phyloP scores from a whole-genome alignment of 257 asterid genomes.

The Jacaranda copaia region DNA sequence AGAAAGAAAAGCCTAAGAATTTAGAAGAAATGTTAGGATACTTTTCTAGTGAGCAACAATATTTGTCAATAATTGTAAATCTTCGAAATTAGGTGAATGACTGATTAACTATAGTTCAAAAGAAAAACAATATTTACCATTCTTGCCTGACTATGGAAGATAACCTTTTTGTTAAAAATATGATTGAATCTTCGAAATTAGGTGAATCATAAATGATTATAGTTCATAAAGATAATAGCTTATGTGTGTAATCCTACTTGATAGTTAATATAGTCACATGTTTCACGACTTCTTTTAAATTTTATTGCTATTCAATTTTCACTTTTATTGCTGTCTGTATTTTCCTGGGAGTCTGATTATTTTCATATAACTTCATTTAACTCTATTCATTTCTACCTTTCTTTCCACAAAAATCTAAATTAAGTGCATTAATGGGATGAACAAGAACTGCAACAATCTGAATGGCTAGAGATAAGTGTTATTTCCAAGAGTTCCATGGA shows the following conservation, averaged over 20 bases:
- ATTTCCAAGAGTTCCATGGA: not conserved
- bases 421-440: constrained; percentile 24
- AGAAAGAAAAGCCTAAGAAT: not conserved
- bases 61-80: not conserved
- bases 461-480: constrained; percentile 21
- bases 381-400: constrained; percentile 3
- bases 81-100: not conserved
- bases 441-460: constrained; percentile 26
- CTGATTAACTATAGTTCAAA: not conserved
- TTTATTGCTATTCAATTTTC: not conserved
- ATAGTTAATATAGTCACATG: not conserved
- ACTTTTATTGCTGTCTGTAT: constrained; percentile 12
- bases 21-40: not conserved
- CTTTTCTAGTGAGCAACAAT: not conserved
- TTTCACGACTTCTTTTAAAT: constrained; percentile 6
- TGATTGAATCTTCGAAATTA: constrained; percentile 1
- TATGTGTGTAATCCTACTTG: constrained; percentile 23
- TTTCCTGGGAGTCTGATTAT: constrained; percentile 22
- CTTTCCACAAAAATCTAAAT: constrained; percentile 5
- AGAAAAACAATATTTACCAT: not conserved
- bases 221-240: constrained; percentile 15
- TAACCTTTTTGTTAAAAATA: not conserved
- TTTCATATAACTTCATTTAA: not conserved
- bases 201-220: not conserved
- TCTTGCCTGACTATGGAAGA: not conserved